A percentile compares a stretch with the other conserved stretches of the same genome.
phyloP scores from a whole-genome alignment of 306 rosid species.

The Geum urbanum region DNA sequence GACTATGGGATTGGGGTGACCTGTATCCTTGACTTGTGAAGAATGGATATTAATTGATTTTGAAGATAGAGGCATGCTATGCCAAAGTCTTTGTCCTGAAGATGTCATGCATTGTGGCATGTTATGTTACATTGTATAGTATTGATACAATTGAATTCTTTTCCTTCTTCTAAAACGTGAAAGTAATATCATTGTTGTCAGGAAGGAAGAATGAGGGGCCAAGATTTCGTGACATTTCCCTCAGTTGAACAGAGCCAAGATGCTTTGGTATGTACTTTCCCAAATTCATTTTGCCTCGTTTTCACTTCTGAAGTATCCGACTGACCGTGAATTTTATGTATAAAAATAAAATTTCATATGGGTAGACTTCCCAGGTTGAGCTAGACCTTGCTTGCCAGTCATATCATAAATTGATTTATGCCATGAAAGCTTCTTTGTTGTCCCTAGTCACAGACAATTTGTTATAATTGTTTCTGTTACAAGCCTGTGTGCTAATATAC shows the following conservation, averaged over 20 bases:
- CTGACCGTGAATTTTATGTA: background rate
- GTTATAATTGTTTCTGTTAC: background rate
- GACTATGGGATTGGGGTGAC: background rate
- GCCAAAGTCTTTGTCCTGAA: background rate
- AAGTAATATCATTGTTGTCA: constrained; percentile 35
- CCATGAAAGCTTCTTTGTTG: background rate
- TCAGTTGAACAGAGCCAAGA: constrained; percentile 71
- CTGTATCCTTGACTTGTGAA: background rate
- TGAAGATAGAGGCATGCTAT: background rate
- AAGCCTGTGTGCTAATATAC: background rate
- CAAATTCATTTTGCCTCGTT: background rate
- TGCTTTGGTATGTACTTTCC: constrained; percentile 59
- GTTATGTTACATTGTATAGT: background rate
- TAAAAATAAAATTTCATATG: background rate
- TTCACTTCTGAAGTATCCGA: background rate
- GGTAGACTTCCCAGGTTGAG: background rate
- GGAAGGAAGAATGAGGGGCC: constrained; percentile 99
- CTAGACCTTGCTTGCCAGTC: background rate
- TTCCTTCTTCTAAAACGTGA: background rate
- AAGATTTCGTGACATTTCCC: constrained; percentile 91
- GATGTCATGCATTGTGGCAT: constrained; percentile 2
- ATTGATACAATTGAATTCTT: background rate
- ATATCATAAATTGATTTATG: background rate
- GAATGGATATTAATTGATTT: background rate
- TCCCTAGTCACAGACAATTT: background rate